A percentile compares a stretch with the other conserved stretches of the same genome.
These are phyloP conservation scores for Sarocladium oryzae DNA, from an alignment of 2,329 filamentous ascomycete species.

Conservation along the genomic window DNA sequence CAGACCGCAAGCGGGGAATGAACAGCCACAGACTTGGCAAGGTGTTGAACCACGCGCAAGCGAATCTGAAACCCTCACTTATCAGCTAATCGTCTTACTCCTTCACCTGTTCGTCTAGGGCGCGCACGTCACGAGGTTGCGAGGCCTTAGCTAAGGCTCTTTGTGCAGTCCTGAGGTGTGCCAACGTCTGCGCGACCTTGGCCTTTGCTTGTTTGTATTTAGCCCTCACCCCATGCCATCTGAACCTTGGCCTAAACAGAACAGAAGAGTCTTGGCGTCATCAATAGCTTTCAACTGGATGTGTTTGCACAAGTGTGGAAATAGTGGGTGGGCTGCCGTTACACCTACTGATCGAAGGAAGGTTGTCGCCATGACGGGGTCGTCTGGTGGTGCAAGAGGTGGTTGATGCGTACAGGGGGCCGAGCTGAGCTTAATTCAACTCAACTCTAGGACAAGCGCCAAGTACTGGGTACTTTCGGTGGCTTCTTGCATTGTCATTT, in stretches of 20 bases:
- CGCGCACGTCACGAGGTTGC: neutral
- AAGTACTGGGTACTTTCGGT: neutral
- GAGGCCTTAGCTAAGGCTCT: neutral
- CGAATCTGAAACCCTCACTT: neutral
- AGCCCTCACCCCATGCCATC: too few species aligned
- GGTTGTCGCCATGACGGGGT: neutral
- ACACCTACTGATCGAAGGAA: neutral
- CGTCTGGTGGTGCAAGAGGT: neutral
- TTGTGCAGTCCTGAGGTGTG: neutral
- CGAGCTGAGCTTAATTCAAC: conserved; percentile 2
- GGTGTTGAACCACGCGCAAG: neutral
- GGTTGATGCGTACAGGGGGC: neutral
- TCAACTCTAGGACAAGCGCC: neutral
- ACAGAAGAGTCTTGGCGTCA: neutral
- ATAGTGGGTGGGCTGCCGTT: neutral
- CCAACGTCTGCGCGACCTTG: neutral
- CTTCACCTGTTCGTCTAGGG: neutral
- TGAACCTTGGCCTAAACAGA: neutral
- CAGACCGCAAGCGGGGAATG: neutral
- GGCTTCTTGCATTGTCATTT: neutral
- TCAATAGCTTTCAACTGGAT: neutral
- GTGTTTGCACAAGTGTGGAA: neutral
- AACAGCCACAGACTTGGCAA: conserved; percentile 1
- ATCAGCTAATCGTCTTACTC: neutral
- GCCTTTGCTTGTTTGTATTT: too few species aligned